Evolutionary conservation across 371 early-diverging fungal genomes (phyloP).

Genomic region (Mortierella sp.): DNA sequence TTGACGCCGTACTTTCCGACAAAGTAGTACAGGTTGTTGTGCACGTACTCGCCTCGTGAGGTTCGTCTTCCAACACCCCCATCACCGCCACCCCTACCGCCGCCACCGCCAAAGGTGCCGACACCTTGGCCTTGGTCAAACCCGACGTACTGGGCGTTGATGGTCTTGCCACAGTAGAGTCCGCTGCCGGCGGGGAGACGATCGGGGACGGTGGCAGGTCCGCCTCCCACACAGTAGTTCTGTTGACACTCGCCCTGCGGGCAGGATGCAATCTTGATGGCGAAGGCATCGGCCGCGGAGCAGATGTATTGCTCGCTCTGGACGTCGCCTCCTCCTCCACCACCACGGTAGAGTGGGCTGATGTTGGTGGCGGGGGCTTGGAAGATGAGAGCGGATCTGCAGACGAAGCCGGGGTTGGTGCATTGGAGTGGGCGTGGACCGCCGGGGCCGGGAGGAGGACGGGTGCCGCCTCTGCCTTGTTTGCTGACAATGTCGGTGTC

Average conservation of each 20-base stretch:
- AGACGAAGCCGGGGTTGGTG: slow-evolving; percentile 14
- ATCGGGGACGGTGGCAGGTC: slow-evolving; percentile 13
- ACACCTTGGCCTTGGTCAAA: neutral
- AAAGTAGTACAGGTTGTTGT: slow-evolving; percentile 24
- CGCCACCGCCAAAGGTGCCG: neutral
- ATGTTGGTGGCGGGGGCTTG: neutral
- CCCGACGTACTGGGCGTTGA: neutral
- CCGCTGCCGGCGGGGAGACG: slow-evolving; percentile 10
- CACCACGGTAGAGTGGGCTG: neutral
- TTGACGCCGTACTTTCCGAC: slow-evolving; percentile 14
- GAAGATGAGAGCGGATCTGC: neutral
- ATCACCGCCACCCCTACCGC: neutral
- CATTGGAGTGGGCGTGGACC: slow-evolving; percentile 3
- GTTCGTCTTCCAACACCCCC: neutral
- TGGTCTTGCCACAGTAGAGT: slow-evolving; percentile 17
- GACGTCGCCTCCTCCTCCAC: neutral
- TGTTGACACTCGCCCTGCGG: slow-evolving; percentile 11
- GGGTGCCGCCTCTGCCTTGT: neutral
- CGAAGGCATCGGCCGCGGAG: neutral
- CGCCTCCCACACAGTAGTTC: slow-evolving; percentile 27
- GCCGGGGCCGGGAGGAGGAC: neutral
- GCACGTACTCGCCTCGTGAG: slow-evolving; percentile 9
- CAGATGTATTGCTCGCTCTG: slow-evolving; percentile 3
- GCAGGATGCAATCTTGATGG: slow-evolving; percentile 3
- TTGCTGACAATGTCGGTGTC: neutral